Evolutionary conservation across 176 grass and related monocot species (phyloP), one percentile per base, ranked within the genome.

Genomic region (Tuctoria greenei): DNA sequence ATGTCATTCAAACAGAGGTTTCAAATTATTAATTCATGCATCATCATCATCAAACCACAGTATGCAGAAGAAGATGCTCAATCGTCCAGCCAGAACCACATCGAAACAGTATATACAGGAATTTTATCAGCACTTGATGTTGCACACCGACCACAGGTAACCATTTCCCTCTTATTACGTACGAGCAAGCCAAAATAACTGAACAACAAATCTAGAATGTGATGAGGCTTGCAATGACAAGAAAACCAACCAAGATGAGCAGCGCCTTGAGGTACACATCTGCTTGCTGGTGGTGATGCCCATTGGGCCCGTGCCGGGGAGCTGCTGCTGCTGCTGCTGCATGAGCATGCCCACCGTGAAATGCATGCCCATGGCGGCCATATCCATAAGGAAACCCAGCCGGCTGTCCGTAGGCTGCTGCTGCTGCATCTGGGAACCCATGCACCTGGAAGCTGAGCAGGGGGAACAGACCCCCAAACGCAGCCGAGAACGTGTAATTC

Each of bases 381-480:
- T 93, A 91, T 35, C 90, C 90, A 0, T 89, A 96, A 10, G 89
- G 93, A 36, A 89, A 93, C 7, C 86, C 90, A 1, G 84, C 90
- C 4, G 69, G 83, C 10, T 87, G 90, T 5, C 93, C 93, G 10
- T 97, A 97, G 8, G 80, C 90, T 0, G 86, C 70, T 11, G 80
- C 90, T 0, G 86, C 70, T 15, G 88, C 87, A 31, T 90, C 89
- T 0, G 93, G 93, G 42, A 91, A 87, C 7, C 90, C 90, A 13
- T 93, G 90, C 44, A 97, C 84, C 60, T 97, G 93, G 77, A 97
- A 97, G 73, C 88, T 93, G 20, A 97, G 85, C 66, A 93, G 64
- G 0, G 93, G 93, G 77, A 97, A 97, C 18, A 97, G 40, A 3
- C 90, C 90, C 1, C 90, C 93, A 4, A 97, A 88, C 0, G 80